phyloP scores from a whole-genome alignment of 1,284 basidiomycete species.

The Peniophora sp. region DNA sequence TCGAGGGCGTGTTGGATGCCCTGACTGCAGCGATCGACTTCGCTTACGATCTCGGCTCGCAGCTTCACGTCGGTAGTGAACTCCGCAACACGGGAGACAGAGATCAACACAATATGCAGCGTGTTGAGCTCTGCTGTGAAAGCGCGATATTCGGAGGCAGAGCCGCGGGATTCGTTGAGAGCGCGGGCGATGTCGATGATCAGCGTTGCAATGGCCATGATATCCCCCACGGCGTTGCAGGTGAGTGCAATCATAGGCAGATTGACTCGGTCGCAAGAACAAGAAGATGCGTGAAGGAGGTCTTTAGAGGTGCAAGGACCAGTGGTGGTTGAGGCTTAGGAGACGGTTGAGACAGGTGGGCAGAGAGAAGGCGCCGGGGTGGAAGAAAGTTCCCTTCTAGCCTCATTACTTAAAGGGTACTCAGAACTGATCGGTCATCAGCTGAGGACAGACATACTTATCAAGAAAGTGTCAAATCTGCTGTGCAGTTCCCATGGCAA shows the following conservation, averaged over 20 bases:
- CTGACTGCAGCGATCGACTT: background rate
- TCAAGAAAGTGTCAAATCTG: no score
- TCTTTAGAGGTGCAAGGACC: no score
- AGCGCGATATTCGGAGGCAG: background rate
- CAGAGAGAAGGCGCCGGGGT: no score
- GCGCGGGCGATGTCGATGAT: background rate
- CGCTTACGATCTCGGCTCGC: background rate
- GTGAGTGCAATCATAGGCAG: constrained; percentile 1
- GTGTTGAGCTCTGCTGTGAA: background rate
- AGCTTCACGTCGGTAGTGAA: background rate
- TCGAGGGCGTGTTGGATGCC: background rate
- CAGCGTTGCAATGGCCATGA: background rate
- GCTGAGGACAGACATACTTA: no score
- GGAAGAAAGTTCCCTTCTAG: no score
- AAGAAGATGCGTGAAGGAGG: no score
- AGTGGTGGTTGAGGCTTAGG: no score
- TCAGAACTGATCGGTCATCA: no score
- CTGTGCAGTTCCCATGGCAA: no score
- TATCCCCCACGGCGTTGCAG: constrained; percentile 3
- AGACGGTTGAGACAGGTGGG: no score
- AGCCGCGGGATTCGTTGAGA: background rate
- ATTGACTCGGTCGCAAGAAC: no score
- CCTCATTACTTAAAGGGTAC: no score
- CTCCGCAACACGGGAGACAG: background rate
- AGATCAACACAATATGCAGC: background rate